Base-by-base conservation (phyloP, 768 basidiomycete genomes). In the Lyophyllum shimeji region DNA sequence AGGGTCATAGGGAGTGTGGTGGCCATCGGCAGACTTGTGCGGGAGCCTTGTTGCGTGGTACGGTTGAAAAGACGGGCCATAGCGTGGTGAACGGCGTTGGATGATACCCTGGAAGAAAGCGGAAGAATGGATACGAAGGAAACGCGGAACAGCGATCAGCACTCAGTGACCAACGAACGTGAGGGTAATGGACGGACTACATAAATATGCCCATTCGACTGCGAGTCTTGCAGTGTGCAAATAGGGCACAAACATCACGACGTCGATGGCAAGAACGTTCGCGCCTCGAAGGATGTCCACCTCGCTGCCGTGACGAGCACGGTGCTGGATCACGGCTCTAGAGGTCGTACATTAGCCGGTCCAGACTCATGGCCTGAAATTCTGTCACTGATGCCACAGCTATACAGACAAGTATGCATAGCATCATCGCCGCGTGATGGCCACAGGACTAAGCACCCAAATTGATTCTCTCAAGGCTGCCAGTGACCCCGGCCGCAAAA, bases 41-140 rank as follows among this genome's bases (percentile, higher is more conserved):
- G 53, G 34, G 43, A 51, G 20, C 70, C 60, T 4, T 75, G 69
- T 46, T 76, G 73, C 45, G 72, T 67, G 50, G 74, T 71, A 57
- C 65, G 67, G 52, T 66, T 70, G 46, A 71, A 63, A 27, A 66
- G 59, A 47, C 65, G 47, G 49, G 62, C 45, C 67, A 71, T 69
- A 57, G 43, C 51, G 54, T 47, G 43, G 34, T 55, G 43, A 49
- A 52, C 52, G 21, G 50, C 50, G 50, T 50, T 52, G 52, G 20
- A 45, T 43, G 20, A 8, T 48, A 29, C 39, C 42, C 48, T 17
- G 12, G 5, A 21, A 8, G 46, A 25, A 44, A 46, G 39, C 25
- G 47, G 31, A 39, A 50, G 39, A 9, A 44, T 13, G 42, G 23
- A 21, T 43, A 23, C 18, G n/a, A 40, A 44, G 17, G 18, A 53